Base-by-base conservation (phyloP, 192 early-diverging fungal species). In the Coemansia guatemalensis region DNA sequence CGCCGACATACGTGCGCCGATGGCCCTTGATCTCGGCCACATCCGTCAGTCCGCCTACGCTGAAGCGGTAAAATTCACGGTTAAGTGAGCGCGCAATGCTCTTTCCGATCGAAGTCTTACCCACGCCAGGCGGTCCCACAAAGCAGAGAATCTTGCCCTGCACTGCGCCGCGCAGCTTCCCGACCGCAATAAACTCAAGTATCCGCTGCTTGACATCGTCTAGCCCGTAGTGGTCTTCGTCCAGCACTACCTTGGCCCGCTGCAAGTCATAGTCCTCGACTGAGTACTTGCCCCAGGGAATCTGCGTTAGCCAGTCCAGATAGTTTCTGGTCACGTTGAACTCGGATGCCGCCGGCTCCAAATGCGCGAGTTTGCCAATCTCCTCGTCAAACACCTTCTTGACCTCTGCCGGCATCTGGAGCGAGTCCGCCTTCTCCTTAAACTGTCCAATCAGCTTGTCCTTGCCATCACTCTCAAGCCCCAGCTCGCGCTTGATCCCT, bases 1-100 rank as follows among this genome's bases (percentile, higher is more conserved):
- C 97, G 49, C 97, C 97, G 8, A 99, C 97, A 74, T 99, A 99
- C 5, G 97, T 99, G 53, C 97, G 84, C 33, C 97, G 89, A 81
- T 98, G 97, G 24, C 95, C 97, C 85, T 99, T 99, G 74, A 99
- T 97, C 75, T 99, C 97, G 20, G 97, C 97, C 18, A 98, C 97
- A 69, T 99, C 97, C 0, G 92, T 94, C 68, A 99, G 73, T 0
- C 97, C 97, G 54, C 97, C 97, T 21, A 99, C 97, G 64, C 89
- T 91, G 83, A 99, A 99, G 27, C 97, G 84, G 81, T 89, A 99
- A 72, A 98, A 99, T 74, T 96, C 93, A 21, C 97, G 87, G 52
- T 88, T 89, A 21, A 99, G 84, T 4, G 97, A 91, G 18, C 93
- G 90, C 12, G 97, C 97, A 82, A 99, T 97, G 39, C 90, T 93